These are phyloP conservation scores for Globisporangium nunn DNA, from an alignment of 352 stramenopile genomes.

Conservation along the genomic window DNA sequence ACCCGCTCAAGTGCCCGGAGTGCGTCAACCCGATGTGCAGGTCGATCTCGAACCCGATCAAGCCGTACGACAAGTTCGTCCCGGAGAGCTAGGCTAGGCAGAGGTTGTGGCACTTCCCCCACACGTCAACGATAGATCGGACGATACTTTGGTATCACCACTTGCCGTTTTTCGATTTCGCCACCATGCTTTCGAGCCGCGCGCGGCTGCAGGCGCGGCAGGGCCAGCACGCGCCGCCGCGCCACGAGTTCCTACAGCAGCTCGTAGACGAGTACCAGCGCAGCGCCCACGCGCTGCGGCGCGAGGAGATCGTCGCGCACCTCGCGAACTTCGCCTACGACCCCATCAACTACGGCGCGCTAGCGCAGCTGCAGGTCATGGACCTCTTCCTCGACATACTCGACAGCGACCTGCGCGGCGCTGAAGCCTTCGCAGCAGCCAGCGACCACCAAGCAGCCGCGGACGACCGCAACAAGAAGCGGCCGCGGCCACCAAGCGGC, in stretches of 20 bases:
- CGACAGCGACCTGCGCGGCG: constrained; percentile 30
- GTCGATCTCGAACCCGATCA: constrained; percentile 80
- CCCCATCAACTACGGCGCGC: constrained; percentile 68
- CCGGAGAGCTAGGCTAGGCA: background rate
- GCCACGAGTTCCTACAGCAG: constrained; percentile 73
- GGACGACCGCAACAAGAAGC: background rate
- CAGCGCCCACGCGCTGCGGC: constrained; percentile 43
- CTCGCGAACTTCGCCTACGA: constrained; percentile 84
- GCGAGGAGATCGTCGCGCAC: constrained; percentile 73
- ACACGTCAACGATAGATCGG: too few species aligned
- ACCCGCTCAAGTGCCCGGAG: constrained; percentile 78
- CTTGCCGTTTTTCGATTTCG: background rate
- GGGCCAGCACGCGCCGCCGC: constrained; percentile 53
- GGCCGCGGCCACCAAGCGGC: background rate
- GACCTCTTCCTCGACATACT: constrained; percentile 77
- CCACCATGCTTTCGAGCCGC: constrained; percentile 53
- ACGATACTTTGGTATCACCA: too few species aligned
- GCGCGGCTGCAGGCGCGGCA: constrained; percentile 52
- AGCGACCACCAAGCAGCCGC: background rate
- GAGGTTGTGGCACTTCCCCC: background rate
- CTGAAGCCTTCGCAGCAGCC: background rate
- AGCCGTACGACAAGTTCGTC: constrained; percentile 48
- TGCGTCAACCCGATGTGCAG: constrained; percentile 83
- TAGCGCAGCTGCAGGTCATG: constrained; percentile 53
- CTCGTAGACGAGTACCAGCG: constrained; percentile 71